Evolutionary conservation across 2,329 filamentous ascomycete species (phyloP), one percentile per base, ranked within the genome.

Genomic region (Penicillium concentricum): DNA sequence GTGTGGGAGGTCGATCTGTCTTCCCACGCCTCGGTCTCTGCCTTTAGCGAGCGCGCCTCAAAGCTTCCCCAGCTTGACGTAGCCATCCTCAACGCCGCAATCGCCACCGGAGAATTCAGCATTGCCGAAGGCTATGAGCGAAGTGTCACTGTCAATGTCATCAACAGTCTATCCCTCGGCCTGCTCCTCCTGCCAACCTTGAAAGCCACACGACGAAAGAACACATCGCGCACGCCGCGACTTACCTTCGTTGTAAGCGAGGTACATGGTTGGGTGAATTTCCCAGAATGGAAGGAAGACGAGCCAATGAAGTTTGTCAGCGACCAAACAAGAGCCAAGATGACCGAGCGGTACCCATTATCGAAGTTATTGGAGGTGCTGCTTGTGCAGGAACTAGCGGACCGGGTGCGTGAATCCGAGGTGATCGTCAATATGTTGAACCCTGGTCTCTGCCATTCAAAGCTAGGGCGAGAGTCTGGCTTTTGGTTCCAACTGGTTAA

Each of bases 401-500:
- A 66, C 5, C 65, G 69, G 7, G 57, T 72, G 0, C 51, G 57
- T 12, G 59, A 67, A 38, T 61, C 63, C 2, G 61, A 68, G 3
- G 78, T 84, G 38, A 77, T 78, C 1, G 61, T 85, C 55, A 84
- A 83, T 63, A 73, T 74, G 58, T 58, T 82, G 20, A 82, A 82
- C 54, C 83, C 83, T 0, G 82, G 82, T 1, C 71, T 81, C 30
- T 85, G 82, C 64, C 73, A 81, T 39, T 79, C 79, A 0, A 70
- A 77, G 24, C 70, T 85, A 1, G 63, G 61, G 6, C 72, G 81
- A 2, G 76, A 82, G 0, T 26, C 49, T 0, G 38, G 60, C 0
- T 50, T 66, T 6, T 7, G 9, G 1, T 22, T 66, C 9, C 16
- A 18, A 9, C 2, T 65, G 3, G 34, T 65, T 45, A 53, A 74